Evolutionary conservation across 2,329 filamentous ascomycete species (phyloP), one percentile per base, ranked within the genome.

Genomic region (Sarocladiaceae sp.): DNA sequence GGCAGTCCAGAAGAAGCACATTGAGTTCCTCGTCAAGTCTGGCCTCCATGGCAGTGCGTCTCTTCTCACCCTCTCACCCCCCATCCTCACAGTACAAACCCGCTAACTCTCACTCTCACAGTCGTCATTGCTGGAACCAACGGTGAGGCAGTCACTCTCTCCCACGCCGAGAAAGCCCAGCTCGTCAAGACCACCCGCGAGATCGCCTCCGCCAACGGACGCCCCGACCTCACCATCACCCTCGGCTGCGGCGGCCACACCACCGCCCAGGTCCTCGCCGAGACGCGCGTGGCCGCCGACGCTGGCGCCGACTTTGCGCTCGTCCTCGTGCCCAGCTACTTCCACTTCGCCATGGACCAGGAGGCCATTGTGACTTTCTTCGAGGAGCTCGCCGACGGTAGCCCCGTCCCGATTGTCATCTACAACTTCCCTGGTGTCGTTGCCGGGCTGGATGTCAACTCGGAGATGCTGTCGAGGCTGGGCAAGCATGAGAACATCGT

Each of bases 341-440:
- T 85, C 63, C 78, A 82, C 58, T 68, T 76, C 23, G 68, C 82
- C 34, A 80, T 85, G 61, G 74, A 66, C 35, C 69, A 72, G 45
- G 74, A 77, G 12, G 74, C 77, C 2, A 69, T 86, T 23, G 66
- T 77, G 42, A 68, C 72, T 18, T 85, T 83, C 63, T 87, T 85
- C 63, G 65, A 69, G 34, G 76, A 80, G 46, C 23, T 45, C 3
- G 83, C 83, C 2, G 68, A 73, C 41, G 71, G 70, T 2, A 78
- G 73, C 15, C 72, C 76, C 0, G 57, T 87, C 1, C 82, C 83
- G 0, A 67, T 87, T 19, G 62, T 87, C 32, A 79, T 88, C 47
- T 87, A 87, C 69, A 87, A 87, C 62, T 87, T 82, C 66, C 83
- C 83, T 2, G 79, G 70, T 4, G 81, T 83, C 3, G 79, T 74